Conservation (phyloP, 169 alveolate species). For the Blepharisma undulans region DNA sequence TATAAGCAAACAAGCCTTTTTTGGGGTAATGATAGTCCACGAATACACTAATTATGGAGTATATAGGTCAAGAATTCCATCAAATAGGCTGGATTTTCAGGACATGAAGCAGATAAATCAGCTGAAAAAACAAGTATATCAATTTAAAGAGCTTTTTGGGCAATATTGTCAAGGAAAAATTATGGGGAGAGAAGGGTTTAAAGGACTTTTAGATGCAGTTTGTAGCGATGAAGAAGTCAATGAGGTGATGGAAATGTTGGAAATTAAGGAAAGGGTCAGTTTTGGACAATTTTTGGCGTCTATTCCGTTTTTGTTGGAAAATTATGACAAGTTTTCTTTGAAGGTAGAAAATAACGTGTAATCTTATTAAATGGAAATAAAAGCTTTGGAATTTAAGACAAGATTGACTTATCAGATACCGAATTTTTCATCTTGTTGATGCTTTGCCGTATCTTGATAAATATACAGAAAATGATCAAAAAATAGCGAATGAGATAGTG, state of each 20-base stretch:
- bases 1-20: background rate
- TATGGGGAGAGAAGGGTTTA: conserved; percentile 7
- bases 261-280: background rate
- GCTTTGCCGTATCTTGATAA: background rate
- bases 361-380: background rate
- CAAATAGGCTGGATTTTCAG: conserved; percentile 5
- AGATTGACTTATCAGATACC: background rate
- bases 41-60: conserved; percentile 28
- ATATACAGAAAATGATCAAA: background rate
- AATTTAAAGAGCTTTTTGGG: background rate
- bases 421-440: background rate
- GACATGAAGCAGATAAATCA: background rate
- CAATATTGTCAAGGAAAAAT: conserved; percentile 10
- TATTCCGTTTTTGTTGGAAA: conserved; percentile 15
- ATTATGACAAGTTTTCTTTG: background rate
- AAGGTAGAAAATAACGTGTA: background rate
- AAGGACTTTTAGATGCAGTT: background rate
- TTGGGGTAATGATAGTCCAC: background rate
- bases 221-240: background rate
- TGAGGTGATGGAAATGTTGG: background rate
- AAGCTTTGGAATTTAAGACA: background rate
- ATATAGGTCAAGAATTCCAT: background rate
- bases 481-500: background rate
- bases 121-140: background rate
- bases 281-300: background rate